Conservation (phyloP, 495 filamentous ascomycete species). For the Podospora fimiseda region DNA sequence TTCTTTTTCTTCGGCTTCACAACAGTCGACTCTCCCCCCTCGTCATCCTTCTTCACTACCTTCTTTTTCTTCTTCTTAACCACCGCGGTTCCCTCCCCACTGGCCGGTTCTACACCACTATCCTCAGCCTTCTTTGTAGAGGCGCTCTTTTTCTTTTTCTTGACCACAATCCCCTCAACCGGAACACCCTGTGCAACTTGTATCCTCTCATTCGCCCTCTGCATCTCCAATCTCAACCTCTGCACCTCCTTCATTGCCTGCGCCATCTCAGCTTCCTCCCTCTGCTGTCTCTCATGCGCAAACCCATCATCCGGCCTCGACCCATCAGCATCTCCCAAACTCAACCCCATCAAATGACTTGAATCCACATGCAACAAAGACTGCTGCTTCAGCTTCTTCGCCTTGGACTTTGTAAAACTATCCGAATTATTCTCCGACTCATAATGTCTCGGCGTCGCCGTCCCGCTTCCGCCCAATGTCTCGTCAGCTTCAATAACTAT, state of each 20-base stretch:
- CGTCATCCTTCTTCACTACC: slow-evolving; percentile 8
- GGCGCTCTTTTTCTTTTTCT: slow-evolving; percentile 57
- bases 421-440: slow-evolving; percentile 42
- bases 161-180: slow-evolving; percentile 66
- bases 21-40: slow-evolving; percentile 7
- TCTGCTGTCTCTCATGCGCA: slow-evolving; percentile 48
- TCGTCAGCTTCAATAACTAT: slow-evolving; percentile 61
- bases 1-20: background rate
- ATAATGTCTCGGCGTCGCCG: slow-evolving; percentile 38
- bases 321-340: slow-evolving; percentile 45
- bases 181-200: slow-evolving; percentile 61
- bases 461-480: slow-evolving; percentile 38
- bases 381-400: slow-evolving; percentile 38
- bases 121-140: slow-evolving; percentile 38
- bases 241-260: slow-evolving; percentile 83
- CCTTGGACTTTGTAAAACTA: slow-evolving; percentile 27
- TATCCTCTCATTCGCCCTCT: slow-evolving; percentile 77
- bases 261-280: slow-evolving; percentile 76
- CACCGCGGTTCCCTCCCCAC: background rate
- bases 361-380: slow-evolving; percentile 77
- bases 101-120: slow-evolving; percentile 44
- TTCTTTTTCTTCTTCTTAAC: slow-evolving; percentile 8
- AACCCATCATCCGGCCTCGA: slow-evolving; percentile 29
- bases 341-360: slow-evolving; percentile 62
- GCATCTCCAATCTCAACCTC: slow-evolving; percentile 79